Evolutionary conservation across 257 asterid genomes (phyloP), one percentile per base, ranked within the genome.

Genomic region (Salvia miltiorrhiza): DNA sequence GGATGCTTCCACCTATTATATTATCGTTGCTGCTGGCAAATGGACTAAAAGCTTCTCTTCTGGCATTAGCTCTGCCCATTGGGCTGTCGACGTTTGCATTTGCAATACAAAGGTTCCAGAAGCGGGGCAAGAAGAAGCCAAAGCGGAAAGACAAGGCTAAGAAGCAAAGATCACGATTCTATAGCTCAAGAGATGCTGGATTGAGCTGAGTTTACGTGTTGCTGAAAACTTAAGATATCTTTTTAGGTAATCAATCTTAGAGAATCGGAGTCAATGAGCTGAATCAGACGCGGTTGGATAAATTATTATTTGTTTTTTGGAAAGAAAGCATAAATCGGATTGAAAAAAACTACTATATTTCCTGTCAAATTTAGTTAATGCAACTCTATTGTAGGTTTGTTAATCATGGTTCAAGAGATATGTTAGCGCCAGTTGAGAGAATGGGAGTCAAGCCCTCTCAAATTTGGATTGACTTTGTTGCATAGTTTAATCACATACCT

Each of bases 11-110:
- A 4, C 75, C 80, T 39, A 80, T 89, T 39, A 7, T 90, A 21
- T 0, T 79, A 5, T 78, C 90, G 4, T 6, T 86, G 82, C 81
- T 93, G 32, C 64, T 91, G 13, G 74, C 83, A 11, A 84, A 79
- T 32, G 99, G 96, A 50, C 86, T 65, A n/a, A 89, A 88, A 81
- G 90, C 99, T 62, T 89, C 90, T 78, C 93, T 87, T 40, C 4
- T 90, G 80, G 88, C 97, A 39, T 72, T 89, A 61, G 87, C 91
- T 48, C 69, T 87, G 24, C 87, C 96, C 12, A 23, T 93, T 23
- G 86, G 87, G 21, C 93, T 83, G 41, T 90, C 97, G 3, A 88
- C 91, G 9, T 58, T 93, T 59, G 69, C 86, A 20, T 90, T 90
- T 71, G 90, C 90, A 17, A 49, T 87, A 43, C 72, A 80, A 63